Evolutionary conservation across 164 flowering plant genomes (phyloP), one percentile per base, ranked within the genome.

Genomic region (Annona squamosa): DNA sequence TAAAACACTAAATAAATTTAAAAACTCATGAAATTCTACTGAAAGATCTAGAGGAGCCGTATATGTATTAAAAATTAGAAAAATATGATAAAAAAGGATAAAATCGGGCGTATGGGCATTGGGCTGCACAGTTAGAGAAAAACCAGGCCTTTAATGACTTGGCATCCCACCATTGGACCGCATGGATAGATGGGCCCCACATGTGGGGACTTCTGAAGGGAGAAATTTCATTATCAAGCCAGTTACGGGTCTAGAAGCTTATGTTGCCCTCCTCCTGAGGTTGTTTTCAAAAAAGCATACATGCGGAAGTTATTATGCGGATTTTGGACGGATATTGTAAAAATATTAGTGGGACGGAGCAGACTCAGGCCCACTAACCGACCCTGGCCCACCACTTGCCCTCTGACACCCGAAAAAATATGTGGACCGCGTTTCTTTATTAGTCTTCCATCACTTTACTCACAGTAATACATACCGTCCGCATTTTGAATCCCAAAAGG

Each of bases 161-260:
- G 68, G 46, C 26, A 4, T 16, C 46, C 47, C 12, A 16, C 7
- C 47, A 12, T 13, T 65, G 10, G 47, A 12, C 13, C 17, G 9
- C 1, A 41, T 42, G 1, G 4, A 3, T 10, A 37, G 67, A 4
- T 42, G 47, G 47, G 2, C 68, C 68, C 47, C 13, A 2, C 47
- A 7, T n/a, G 65, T 6, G 19, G 72, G 73, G 68, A 59, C 68
- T 75, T 45, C 70, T 18, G 72, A 61, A 42, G 65, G 68, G 74
- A 72, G 71, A 65, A 76, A 69, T 68, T 76, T 79, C 78, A 75
- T 75, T 46, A 79, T 79, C 81, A 72, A 70, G 62, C 65, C 64
- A 72, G 64, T 68, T 72, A 52, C 66, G 63, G 19, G 68, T 71
- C 71, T 66, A 74, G 77, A 74, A 75, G 78, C 69, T 74, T 71